Evolutionary conservation across 202 grass and related monocot genomes (phyloP), one percentile per base, ranked within the genome.

Genomic region (Panicum virgatum): DNA sequence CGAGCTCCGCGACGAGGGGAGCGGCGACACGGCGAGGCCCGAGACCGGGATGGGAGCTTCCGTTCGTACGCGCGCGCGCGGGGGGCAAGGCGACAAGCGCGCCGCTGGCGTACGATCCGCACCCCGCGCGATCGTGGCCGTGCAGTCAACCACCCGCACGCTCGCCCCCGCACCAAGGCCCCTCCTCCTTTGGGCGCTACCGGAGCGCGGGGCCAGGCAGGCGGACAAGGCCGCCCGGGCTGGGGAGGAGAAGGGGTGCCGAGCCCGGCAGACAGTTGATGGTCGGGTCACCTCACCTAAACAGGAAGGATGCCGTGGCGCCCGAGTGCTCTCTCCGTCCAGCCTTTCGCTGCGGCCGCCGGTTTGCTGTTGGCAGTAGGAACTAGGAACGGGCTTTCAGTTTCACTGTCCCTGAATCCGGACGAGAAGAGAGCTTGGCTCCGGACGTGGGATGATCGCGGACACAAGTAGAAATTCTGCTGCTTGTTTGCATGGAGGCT

Each of bases 71-170:
- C 43, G 22, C 66, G 6, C 0, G n/a, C n/a, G n/a, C n/a, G n/a
- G n/a, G 22, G 11, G 22, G 42, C 16, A 1, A 44, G 36, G 71
- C 61, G 81, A 84, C 62, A 84, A 22, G 38, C 61, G 30, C 70
- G 60, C 23, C 45, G 69, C 69, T 53, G n/a, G 38, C 63, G 82
- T 67, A 75, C 63, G 73, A 75, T 64, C 65, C 68, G 43, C 56
- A 0, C 7, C 7, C 9, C 10, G 58, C 46, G 44, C 34, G 45
- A 84, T 84, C 82, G 19, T 25, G 62, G 62, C 72, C 62, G 82
- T 68, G 73, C 73, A 53, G 76, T 79, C 77, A 67, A 79, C 30
- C n/a, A n/a, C 62, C 62, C 62, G 29, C 61, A 37, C 76, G 36
- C 52, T 20, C 72, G 32, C 69, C 19, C 18, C 58, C 3, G 3